Conservation (phyloP, 148 eudicot genomes). For the Cornus suecica region DNA sequence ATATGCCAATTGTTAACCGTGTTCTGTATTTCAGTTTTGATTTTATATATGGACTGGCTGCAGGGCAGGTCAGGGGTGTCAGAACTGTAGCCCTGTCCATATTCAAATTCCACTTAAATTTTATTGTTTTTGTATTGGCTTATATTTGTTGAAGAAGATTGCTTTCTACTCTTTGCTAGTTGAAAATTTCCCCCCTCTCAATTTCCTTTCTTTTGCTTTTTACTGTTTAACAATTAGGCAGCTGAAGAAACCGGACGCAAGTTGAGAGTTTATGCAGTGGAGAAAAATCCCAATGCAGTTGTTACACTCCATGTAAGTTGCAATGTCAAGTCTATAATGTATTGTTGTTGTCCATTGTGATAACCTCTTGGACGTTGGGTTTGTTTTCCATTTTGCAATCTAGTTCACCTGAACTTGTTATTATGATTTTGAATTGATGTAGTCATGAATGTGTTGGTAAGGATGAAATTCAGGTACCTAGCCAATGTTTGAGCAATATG, state of each 20-base stretch:
- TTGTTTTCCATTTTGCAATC: neutral
- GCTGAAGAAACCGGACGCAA: conserved; percentile 93
- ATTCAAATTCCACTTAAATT: conserved; percentile 2
- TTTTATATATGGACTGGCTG: neutral
- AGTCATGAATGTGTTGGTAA: neutral
- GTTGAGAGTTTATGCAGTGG: conserved; percentile 93
- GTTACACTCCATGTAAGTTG: conserved; percentile 92
- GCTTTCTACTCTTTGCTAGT: neutral
- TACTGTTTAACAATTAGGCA: conserved; percentile 44
- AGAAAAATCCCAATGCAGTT: conserved; percentile 96
- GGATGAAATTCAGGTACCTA: neutral
- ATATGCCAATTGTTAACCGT: neutral
- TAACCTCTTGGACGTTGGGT: neutral
- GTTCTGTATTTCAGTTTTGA: neutral
- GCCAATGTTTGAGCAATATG: no score
- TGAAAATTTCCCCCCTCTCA: neutral
- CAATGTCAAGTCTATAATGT: conserved; percentile 4
- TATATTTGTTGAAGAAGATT: neutral
- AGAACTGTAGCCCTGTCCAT: neutral
- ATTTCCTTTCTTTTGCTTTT: conserved; percentile 1
- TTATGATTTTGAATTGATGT: neutral
- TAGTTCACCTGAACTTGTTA: neutral
- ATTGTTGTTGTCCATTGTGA: neutral
- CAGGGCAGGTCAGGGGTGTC: neutral
- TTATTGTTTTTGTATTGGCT: neutral